A percentile compares a stretch with the other conserved stretches of the same genome.
phyloP scores from a whole-genome alignment of 805 yeast genomes.

The Metschnikowia peoriensis region DNA sequence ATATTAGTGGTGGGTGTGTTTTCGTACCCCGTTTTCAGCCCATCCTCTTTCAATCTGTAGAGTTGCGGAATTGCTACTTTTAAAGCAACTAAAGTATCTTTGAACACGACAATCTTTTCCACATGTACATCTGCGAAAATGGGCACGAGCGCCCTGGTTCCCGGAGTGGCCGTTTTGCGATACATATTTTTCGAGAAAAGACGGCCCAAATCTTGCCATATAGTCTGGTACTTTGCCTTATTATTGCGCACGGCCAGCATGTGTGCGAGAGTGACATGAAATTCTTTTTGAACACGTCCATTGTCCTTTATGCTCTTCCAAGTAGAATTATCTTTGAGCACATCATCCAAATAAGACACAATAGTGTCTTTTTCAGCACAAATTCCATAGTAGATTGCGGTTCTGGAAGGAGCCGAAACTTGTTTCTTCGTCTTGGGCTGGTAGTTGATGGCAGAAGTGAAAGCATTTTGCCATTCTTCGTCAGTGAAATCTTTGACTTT shows the following conservation, averaged over 20 bases:
- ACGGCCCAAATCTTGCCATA: constrained; percentile 14
- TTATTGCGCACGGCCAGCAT: constrained; percentile 9
- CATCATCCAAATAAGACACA: constrained; percentile 13
- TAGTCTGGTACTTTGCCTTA: constrained; percentile 7
- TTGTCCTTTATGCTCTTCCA: constrained; percentile 26
- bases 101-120: constrained; percentile 47
- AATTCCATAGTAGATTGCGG: constrained; percentile 15
- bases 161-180: constrained; percentile 29
- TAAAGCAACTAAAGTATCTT: constrained; percentile 50
- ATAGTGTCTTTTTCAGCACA: neutral
- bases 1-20: constrained; percentile 37
- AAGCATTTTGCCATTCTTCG: constrained; percentile 44
- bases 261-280: constrained; percentile 72
- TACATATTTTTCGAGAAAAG: constrained; percentile 11
- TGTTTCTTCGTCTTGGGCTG: constrained; percentile 50
- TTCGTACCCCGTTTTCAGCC: constrained; percentile 10
- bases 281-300: constrained; percentile 47
- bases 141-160: constrained; percentile 12
- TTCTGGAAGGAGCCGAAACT: constrained; percentile 14
- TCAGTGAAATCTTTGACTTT: constrained; percentile 22
- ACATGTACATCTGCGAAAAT: constrained; percentile 41
- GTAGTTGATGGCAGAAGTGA: constrained; percentile 50
- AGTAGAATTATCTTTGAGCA: constrained; percentile 9
- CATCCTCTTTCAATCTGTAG: constrained; percentile 9
- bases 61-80: constrained; percentile 36